A percentile compares a stretch with the other conserved stretches of the same genome.
Evolutionary conservation across 139 green algal genomes (phyloP).

Genomic region (Picochlorum sp.): DNA sequence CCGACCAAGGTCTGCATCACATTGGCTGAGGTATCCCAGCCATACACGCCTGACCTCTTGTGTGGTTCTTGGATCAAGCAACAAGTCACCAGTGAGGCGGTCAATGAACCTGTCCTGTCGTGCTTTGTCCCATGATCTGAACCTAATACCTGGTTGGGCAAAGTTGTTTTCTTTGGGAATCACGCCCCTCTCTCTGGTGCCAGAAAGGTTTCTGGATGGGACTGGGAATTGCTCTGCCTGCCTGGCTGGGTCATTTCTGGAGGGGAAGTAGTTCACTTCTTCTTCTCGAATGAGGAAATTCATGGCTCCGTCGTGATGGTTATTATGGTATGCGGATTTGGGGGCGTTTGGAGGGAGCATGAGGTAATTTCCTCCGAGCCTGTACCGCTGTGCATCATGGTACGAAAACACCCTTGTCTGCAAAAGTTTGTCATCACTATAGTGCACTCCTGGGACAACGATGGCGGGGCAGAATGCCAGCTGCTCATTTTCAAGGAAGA

Average conservation of each 20-base stretch:
- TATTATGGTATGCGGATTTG: conserved; percentile 80
- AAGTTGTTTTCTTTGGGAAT: conserved; percentile 97
- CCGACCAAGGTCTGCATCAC: conserved; percentile 60
- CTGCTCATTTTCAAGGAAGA: conserved; percentile 82
- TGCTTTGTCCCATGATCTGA: conserved; percentile 60
- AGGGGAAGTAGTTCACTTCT: conserved; percentile 97
- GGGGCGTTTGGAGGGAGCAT: conserved; percentile 82
- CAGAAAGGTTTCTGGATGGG: conserved; percentile 35
- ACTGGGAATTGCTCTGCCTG: conserved; percentile 69
- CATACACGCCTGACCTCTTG: conserved; percentile 75
- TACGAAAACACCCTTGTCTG: conserved; percentile 83
- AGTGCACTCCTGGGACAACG: conserved; percentile 74
- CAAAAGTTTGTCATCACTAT: conserved; percentile 95
- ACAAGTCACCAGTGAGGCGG: conserved; percentile 60
- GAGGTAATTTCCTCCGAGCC: conserved; percentile 94
- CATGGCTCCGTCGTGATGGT: conserved; percentile 96
- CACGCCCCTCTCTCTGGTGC: conserved; percentile 61
- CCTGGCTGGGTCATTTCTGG: conserved; percentile 72
- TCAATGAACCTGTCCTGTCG: conserved; percentile 74
- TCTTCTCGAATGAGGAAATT: conserved; percentile 89
- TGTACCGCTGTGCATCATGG: conserved; percentile 80
- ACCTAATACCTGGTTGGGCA: conserved; percentile 64
- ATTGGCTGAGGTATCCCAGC: conserved; percentile 89
- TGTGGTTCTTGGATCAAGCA: conserved; percentile 50
- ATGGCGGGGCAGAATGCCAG: conserved; percentile 73